Percentiles rank a stretch among this genome's conserved stretches.
Evolutionary conservation across 495 filamentous ascomycete species (phyloP).

Genomic region (Annulohypoxylon stygium): DNA sequence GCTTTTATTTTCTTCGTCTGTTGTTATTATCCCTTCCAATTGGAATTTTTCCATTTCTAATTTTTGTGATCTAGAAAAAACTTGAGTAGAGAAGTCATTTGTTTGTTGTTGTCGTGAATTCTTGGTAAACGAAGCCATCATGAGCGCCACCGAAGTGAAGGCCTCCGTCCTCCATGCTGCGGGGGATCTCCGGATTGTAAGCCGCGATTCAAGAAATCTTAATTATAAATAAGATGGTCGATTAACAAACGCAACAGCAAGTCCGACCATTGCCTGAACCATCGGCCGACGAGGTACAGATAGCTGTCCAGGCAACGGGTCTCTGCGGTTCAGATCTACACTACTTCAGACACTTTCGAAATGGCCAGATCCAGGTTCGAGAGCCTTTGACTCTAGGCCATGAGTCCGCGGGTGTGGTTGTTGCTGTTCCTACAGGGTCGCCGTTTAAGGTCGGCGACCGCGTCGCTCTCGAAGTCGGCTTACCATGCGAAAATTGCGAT

Average conservation of each 20-base stretch:
- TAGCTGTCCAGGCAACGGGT: conserved; percentile 70
- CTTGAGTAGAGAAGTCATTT: background rate
- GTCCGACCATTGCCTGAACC: conserved; percentile 58
- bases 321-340: conserved; percentile 79
- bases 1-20: background rate
- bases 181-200: conserved; percentile 75
- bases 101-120: background rate
- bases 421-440: conserved; percentile 59
- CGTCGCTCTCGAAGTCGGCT: conserved; percentile 86
- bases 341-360: conserved; percentile 76
- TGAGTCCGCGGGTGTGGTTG: conserved; percentile 70
- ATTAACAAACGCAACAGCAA: conserved; percentile 57
- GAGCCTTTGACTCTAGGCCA: conserved; percentile 75
- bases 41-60: background rate
- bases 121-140: conserved; percentile 11
- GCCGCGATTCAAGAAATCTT: conserved; percentile 20
- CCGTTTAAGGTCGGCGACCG: conserved; percentile 71
- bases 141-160: conserved; percentile 54
- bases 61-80: background rate
- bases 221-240: background rate
- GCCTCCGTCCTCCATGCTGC: conserved; percentile 79
- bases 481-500: conserved; percentile 78
- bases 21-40: background rate
- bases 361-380: conserved; percentile 73
- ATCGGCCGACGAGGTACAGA: conserved; percentile 65